Evolutionary conservation across 2,329 filamentous ascomycete genomes (phyloP), one percentile per base, ranked within the genome.

Genomic region (Aureobasidium melanogenum): DNA sequence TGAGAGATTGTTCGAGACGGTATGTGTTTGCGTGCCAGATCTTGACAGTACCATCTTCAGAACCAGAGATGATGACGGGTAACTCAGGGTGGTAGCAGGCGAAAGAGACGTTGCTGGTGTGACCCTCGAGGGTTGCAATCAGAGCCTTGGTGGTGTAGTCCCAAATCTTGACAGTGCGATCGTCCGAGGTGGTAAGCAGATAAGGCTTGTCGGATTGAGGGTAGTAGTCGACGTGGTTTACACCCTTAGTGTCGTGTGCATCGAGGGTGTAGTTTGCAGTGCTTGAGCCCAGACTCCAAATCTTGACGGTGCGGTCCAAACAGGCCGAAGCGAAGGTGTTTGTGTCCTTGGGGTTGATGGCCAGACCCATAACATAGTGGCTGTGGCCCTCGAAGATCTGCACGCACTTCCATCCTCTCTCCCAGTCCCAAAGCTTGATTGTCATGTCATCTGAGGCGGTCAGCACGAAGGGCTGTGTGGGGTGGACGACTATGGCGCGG

Each of bases 1-100:
- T 97, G 64, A 99, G 80, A 0, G 92, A 96, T 73, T 97, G 94
- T 75, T 97, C 94, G 63, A 97, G 84, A 66, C 94, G 84, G 76
- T 97, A 97, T 58, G 94, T 99, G 72, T 96, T 97, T 66, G 93
- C 92, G 73, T 99, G 92, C 94, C 94, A 99, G 74, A 99, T 92
- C 76, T 96, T 95, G 72, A 99, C 87, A 0, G 92, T 96, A 66
- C 93, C 93, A 75, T 99, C 94, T 76, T 99, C 94, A 28, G 93
- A 97, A 69, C 94, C 94, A 26, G 94, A 97, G 61, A 99, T 93
- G 70, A 99, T 99, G 66, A 99, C 88, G 2, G 94, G 94, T 52
- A 99, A 80, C 76, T 97, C 93, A 2, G 94, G 94, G 75, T 99
- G 94, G 73, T 97, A 99, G 76, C 92, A 95, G 54, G 94, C 94